Evolutionary conservation across 2,329 filamentous ascomycete genomes (phyloP).

Genomic region (Diaporthe capsici): DNA sequence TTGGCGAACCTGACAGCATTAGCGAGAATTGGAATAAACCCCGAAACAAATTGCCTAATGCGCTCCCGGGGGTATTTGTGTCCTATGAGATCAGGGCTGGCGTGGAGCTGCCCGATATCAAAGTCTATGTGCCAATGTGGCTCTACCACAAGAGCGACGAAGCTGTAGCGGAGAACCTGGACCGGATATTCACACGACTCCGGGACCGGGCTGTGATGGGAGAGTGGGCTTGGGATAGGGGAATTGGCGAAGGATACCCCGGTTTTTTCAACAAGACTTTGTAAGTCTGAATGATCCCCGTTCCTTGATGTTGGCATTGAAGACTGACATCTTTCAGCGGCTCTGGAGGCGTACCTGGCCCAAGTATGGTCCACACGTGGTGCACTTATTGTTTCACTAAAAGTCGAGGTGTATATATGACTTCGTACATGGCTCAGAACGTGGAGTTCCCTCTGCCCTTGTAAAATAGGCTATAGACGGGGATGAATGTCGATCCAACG

Average conservation of each 20-base stretch:
- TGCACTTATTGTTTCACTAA: neutral
- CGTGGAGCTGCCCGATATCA: neutral
- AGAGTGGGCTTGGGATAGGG: neutral
- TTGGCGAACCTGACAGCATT: neutral
- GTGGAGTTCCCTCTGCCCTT: neutral
- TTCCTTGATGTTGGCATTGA: fast-evolving
- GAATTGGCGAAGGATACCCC: neutral
- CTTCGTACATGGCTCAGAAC: neutral
- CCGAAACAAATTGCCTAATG: neutral
- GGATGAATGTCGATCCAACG: no score
- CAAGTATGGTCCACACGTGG: neutral
- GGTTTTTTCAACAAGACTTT: neutral
- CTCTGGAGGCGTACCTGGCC: neutral
- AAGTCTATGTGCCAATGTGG: slow-evolving; percentile 4
- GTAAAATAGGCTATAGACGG: neutral
- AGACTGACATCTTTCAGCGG: neutral
- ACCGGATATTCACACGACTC: neutral
- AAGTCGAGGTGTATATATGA: slow-evolving; percentile 1
- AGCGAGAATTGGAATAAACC: neutral
- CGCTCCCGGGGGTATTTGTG: neutral
- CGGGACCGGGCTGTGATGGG: neutral
- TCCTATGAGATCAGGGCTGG: neutral
- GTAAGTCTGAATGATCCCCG: neutral
- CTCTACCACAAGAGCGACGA: neutral
- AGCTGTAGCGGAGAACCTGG: neutral